Evolutionary conservation across 2,329 filamentous ascomycete genomes (phyloP).

Genomic region (Microsporum ferrugineum): DNA sequence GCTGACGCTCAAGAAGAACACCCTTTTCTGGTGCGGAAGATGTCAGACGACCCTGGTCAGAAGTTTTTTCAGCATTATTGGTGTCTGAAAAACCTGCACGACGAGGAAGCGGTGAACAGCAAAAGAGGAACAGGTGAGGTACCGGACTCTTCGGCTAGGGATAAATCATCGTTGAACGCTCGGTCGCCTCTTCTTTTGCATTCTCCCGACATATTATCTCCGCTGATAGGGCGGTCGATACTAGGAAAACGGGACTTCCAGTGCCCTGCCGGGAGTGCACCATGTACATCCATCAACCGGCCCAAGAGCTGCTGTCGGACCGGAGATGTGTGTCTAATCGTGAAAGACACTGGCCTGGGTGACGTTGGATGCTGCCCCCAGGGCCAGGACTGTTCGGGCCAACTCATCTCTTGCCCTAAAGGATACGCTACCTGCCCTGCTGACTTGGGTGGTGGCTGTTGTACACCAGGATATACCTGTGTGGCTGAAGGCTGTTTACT

Average conservation of each 20-base stretch:
- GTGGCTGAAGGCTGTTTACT: slow-evolving; percentile 44
- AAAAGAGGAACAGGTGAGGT: background rate
- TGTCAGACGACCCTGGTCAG: slow-evolving; percentile 37
- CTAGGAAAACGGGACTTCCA: slow-evolving; percentile 39
- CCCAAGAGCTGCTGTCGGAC: slow-evolving; percentile 49
- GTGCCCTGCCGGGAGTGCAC: slow-evolving; percentile 45
- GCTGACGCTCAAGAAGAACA: background rate
- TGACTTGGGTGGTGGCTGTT: slow-evolving; percentile 48
- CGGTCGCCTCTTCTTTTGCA: background rate
- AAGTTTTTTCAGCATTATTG: slow-evolving; percentile 40
- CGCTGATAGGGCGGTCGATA: background rate
- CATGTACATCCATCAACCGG: slow-evolving; percentile 44
- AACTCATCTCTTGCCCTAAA: slow-evolving; percentile 39
- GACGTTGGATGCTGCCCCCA: slow-evolving; percentile 50
- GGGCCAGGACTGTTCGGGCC: slow-evolving; percentile 42
- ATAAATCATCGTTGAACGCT: slow-evolving; percentile 3
- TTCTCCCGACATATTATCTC: background rate
- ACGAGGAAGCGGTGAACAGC: slow-evolving; percentile 5
- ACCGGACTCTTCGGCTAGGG: background rate
- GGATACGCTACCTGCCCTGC: slow-evolving; percentile 47
- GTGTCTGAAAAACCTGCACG: slow-evolving; percentile 23
- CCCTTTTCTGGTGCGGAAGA: slow-evolving; percentile 28
- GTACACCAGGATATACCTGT: slow-evolving; percentile 49
- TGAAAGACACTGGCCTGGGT: slow-evolving; percentile 43
- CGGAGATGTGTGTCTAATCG: slow-evolving; percentile 43